Percentiles rank a stretch among this genome's conserved stretches.
Conservation (phyloP, 1,284 basidiomycete species). For the Meripilus lineatus region DNA sequence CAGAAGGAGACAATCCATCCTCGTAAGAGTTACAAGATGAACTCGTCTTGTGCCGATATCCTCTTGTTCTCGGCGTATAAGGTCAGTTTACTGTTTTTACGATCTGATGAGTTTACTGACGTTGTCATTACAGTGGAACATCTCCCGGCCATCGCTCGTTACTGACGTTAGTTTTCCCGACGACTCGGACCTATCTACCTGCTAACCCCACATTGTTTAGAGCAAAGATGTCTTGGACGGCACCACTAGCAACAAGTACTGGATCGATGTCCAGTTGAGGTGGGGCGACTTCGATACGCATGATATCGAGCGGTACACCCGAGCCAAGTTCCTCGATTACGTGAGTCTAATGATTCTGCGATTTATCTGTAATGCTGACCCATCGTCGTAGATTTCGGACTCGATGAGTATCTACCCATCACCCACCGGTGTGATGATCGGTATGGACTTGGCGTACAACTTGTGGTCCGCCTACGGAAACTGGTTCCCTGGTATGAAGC, state of each 20-base stretch:
- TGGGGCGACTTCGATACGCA: slow-evolving; percentile 99
- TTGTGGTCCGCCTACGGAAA: slow-evolving; percentile 99
- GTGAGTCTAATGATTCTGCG: slow-evolving; percentile 35
- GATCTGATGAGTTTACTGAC: neutral
- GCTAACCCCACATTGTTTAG: slow-evolving; percentile 32
- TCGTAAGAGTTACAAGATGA: slow-evolving; percentile 99
- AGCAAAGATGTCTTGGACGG: slow-evolving; percentile 96
- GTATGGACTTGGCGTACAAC: slow-evolving; percentile 98
- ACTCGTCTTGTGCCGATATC: slow-evolving; percentile 95
- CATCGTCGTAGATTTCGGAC: slow-evolving; percentile 66
- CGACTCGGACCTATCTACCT: slow-evolving; percentile 7
- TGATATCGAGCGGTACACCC: slow-evolving; percentile 96
- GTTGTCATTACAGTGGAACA: slow-evolving; percentile 76
- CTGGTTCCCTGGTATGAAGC: slow-evolving; percentile 99
- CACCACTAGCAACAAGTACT: slow-evolving; percentile 97
- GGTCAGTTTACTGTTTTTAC: slow-evolving; percentile 27
- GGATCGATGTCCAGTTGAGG: slow-evolving; percentile 96
- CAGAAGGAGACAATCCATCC: slow-evolving; percentile 99
- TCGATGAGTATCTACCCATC: slow-evolving; percentile 98
- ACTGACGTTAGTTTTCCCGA: slow-evolving; percentile 67
- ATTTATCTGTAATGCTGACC: slow-evolving; percentile 10
- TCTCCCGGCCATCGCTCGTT: slow-evolving; percentile 91
- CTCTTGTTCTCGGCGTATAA: slow-evolving; percentile 96
- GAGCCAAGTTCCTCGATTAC: slow-evolving; percentile 97
- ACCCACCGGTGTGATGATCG: slow-evolving; percentile 97